Base-by-base conservation (phyloP, 1,284 basidiomycete species). In the Pterulicium gracile region DNA sequence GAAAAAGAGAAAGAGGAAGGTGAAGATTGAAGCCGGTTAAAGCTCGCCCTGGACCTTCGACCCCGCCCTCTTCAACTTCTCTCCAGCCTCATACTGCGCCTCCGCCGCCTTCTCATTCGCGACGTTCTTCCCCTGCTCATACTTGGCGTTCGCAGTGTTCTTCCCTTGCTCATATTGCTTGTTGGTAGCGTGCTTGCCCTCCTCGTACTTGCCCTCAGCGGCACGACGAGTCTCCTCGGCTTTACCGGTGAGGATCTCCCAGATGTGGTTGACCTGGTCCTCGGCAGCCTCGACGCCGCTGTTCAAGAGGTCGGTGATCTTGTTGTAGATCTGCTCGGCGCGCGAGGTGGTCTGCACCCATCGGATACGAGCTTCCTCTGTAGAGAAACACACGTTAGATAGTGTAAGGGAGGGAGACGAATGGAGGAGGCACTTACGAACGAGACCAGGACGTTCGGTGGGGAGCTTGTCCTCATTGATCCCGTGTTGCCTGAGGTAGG, bases 311-410 rank as follows among this genome's bases (percentile, higher is more conserved):
- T 80, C 76, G 49, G 72, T 70, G 54, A 91, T 74, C 47, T 68
- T 72, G 23, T 64, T 61, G 55, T 79, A 73, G 13, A 85, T 54
- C 12, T 62, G 65, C 52, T 86, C 77, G n/a, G 79, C 69, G 51
- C 65, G 66, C 50, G 65, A 73, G 32, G 72, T 66, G 2, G 71
- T 66, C 61, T 88, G 81, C 22, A 86, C 72, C 72, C 80, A 91
- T 48, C 79, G 81, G 54, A 88, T 77, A 48, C 88, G 82, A 4
- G 78, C 75, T 62, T 90, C 87, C 65, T 84, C 77, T 80, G 53
- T 14, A 19, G 17, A 36, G 34, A 49, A 19, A 51, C 32, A 20
- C 21, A 18, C 20, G 35, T 50, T 50, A 42, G 32, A 32, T 10
- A 47, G 42, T 19, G n/a, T 12, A 41, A 39, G 17, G 18, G 49